A percentile compares a stretch with the other conserved stretches of the same genome.
Conservation (phyloP, 371 early-diverging fungal genomes). For the Mucor sp. region DNA sequence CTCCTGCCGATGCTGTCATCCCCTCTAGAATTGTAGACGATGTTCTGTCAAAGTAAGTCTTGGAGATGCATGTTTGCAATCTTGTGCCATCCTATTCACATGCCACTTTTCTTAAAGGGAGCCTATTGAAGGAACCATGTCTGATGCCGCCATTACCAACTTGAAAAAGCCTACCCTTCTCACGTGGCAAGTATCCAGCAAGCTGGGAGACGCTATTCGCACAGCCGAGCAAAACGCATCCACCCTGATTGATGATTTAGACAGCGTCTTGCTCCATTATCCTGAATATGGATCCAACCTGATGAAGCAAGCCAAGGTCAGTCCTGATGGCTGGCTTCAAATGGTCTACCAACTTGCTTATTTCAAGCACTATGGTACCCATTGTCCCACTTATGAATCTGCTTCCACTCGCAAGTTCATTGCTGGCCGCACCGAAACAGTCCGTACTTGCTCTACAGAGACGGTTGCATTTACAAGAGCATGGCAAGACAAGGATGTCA, state of each 20-base stretch:
- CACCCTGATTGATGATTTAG: slow-evolving; percentile 68
- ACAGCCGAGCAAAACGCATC: slow-evolving; percentile 65
- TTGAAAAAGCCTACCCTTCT: slow-evolving; percentile 60
- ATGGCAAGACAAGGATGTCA: slow-evolving; percentile 62
- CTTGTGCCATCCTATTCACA: background rate
- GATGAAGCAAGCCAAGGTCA: slow-evolving; percentile 74
- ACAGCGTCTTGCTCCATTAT: slow-evolving; percentile 72
- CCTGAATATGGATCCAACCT: slow-evolving; percentile 77
- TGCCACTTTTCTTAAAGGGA: slow-evolving; percentile 39
- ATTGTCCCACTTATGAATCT: slow-evolving; percentile 84
- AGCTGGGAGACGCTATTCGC: slow-evolving; percentile 51
- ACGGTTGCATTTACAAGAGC: slow-evolving; percentile 67
- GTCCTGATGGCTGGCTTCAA: slow-evolving; percentile 89
- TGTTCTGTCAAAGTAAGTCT: slow-evolving; percentile 54
- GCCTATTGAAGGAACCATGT: slow-evolving; percentile 53
- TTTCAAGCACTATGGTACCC: slow-evolving; percentile 68
- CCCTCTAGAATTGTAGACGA: slow-evolving; percentile 79
- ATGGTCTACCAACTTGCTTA: slow-evolving; percentile 87
- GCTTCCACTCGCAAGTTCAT: slow-evolving; percentile 79
- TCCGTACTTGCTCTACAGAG: slow-evolving; percentile 69
- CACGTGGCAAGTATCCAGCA: slow-evolving; percentile 61
- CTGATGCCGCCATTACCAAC: slow-evolving; percentile 25
- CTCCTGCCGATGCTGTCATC: slow-evolving; percentile 91
- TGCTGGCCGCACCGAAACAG: slow-evolving; percentile 89
- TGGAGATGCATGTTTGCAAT: background rate